A percentile compares a stretch with the other conserved stretches of the same genome.
Conservation (phyloP, 1,284 basidiomycete species). For the Pseudozyma sp. region DNA sequence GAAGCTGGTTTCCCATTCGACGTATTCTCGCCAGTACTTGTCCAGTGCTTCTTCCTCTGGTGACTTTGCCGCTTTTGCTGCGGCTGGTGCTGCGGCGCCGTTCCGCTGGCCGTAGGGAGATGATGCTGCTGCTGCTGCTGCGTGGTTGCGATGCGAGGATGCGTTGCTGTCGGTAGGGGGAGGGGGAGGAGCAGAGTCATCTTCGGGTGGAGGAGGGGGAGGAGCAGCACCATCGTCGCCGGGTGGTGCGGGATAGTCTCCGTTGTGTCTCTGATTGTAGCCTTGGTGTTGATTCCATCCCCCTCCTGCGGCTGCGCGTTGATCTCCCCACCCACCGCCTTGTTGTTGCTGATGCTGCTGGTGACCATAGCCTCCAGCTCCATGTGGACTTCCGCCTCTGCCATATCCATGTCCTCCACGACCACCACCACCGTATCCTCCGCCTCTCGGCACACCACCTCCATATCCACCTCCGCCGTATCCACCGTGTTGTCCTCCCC, state of each 20-base stretch:
- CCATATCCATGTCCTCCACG: slow-evolving; percentile 17
- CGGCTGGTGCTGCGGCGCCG: slow-evolving; percentile 2
- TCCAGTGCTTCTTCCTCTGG: slow-evolving; percentile 61
- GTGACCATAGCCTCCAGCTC: slow-evolving; percentile 16
- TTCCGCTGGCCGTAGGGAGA: not conserved
- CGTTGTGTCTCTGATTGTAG: slow-evolving; percentile 18
- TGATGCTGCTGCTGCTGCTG: slow-evolving; percentile 9
- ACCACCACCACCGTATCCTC: slow-evolving; percentile 21
- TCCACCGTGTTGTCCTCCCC: not conserved
- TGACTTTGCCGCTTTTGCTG: slow-evolving; percentile 22
- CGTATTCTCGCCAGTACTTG: slow-evolving; percentile 68
- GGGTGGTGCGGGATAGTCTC: slow-evolving; percentile 26
- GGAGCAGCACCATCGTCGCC: slow-evolving; percentile 37
- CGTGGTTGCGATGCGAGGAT: slow-evolving; percentile 2
- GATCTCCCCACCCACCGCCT: slow-evolving; percentile 17
- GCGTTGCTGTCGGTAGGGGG: slow-evolving; percentile 39
- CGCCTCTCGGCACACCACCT: slow-evolving; percentile 11
- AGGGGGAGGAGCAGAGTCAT: slow-evolving; percentile 52
- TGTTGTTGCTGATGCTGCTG: slow-evolving; percentile 28
- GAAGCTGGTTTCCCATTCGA: slow-evolving; percentile 64
- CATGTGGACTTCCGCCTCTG: slow-evolving; percentile 16
- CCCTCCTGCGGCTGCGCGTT: slow-evolving; percentile 14
- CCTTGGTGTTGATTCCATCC: slow-evolving; percentile 18
- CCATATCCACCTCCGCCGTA: slow-evolving; percentile 9
- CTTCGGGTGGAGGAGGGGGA: slow-evolving; percentile 57